These are phyloP conservation scores for Usnea hakonensis DNA, from an alignment of 495 filamentous ascomycete genomes.

Conservation along the genomic window DNA sequence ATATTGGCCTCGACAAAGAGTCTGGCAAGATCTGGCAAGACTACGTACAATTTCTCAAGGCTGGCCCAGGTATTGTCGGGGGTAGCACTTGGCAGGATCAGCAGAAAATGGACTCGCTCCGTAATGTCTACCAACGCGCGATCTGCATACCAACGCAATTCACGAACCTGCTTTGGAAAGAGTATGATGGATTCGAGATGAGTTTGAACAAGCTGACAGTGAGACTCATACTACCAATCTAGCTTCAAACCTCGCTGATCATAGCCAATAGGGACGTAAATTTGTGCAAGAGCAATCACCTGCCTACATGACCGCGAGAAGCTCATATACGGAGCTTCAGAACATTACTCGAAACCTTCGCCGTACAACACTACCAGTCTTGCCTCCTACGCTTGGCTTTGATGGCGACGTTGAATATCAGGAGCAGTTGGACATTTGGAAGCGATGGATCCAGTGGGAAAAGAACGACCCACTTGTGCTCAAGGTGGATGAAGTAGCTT, in stretches of 20 bases:
- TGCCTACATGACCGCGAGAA: conserved; percentile 87
- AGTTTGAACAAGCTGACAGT: conserved; percentile 81
- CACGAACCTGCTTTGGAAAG: conserved; percentile 82
- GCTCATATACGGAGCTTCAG: conserved; percentile 71
- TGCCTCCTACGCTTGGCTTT: conserved; percentile 79
- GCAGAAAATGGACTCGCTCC: conserved; percentile 90
- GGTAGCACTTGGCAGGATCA: conserved; percentile 89
- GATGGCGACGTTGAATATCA: conserved; percentile 80
- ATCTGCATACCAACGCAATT: conserved; percentile 74
- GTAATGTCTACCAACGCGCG: conserved; percentile 85
- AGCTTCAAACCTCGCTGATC: conserved; percentile 15
- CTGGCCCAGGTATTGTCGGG: conserved; percentile 72
- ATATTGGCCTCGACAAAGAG: conserved; percentile 86
- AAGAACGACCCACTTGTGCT: conserved; percentile 83
- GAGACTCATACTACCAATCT: conserved; percentile 24
- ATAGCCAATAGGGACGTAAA: conserved; percentile 64
- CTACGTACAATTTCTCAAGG: conserved; percentile 83
- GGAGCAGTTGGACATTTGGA: conserved; percentile 85
- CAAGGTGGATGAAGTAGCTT: conserved; percentile 60
- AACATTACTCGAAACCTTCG: conserved; percentile 73
- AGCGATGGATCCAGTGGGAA: conserved; percentile 89
- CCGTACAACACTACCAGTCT: conserved; percentile 65
- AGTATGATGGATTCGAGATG: conserved; percentile 94
- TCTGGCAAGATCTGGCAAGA: conserved; percentile 88
- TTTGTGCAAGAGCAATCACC: conserved; percentile 86